Percentiles rank a stretch among this genome's conserved stretches.
Conservation (phyloP, 176 grass and related monocot species). For the Cymbopogon citratus region DNA sequence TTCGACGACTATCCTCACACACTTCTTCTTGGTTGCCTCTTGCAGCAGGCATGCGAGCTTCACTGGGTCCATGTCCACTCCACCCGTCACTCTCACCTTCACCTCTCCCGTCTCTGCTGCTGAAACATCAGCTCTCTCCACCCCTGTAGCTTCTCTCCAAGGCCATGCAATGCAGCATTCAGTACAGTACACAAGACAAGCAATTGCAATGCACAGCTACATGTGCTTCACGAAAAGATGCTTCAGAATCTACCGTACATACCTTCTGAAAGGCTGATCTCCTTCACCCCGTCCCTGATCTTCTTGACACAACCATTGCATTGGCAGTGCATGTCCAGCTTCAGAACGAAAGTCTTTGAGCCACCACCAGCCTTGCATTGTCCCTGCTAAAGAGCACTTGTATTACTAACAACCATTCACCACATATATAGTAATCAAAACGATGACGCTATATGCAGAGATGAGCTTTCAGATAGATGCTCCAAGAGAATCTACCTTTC, state of each 20-base stretch:
- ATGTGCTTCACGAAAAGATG: background rate
- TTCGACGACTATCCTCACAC: background rate
- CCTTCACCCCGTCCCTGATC: constrained; percentile 35
- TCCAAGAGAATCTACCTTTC: background rate
- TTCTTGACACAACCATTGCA: constrained; percentile 41
- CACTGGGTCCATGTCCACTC: background rate
- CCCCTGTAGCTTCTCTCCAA: background rate
- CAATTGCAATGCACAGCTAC: background rate
- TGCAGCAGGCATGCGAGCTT: constrained; percentile 21
- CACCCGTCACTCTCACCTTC: constrained; percentile 13
- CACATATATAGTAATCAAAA: background rate
- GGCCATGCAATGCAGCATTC: background rate
- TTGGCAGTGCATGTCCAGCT: constrained; percentile 32
- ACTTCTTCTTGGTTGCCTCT: constrained; percentile 29
- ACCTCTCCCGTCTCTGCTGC: constrained; percentile 19
- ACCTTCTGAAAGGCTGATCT: constrained; percentile 30
- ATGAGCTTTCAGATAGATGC: background rate
- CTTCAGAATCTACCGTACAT: background rate
- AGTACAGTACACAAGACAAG: background rate
- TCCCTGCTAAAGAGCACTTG: background rate
- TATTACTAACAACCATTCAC: background rate
- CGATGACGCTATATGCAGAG: background rate
- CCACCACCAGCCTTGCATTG: background rate
- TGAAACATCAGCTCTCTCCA: constrained; percentile 22
- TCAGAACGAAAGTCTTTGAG: constrained; percentile 12